Percentiles rank a stretch among this genome's conserved stretches.
phyloP scores from a whole-genome alignment of 805 yeast genomes.

The Teunomyces kruisii region DNA sequence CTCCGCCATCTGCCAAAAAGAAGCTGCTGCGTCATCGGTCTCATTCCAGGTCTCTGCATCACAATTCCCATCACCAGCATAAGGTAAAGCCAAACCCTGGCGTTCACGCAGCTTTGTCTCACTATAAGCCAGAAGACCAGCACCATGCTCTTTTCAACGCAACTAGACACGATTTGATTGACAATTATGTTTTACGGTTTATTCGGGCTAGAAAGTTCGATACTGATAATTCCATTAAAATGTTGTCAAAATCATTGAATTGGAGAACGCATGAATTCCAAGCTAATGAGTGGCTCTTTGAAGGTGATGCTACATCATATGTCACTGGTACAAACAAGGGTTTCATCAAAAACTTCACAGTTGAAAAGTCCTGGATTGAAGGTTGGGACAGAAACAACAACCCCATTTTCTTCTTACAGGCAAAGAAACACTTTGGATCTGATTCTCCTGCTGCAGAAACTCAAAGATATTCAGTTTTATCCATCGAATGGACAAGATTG shows the following conservation, averaged over 20 bases:
- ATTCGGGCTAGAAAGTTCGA: constrained; percentile 88
- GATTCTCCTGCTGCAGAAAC: constrained; percentile 63
- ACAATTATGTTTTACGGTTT: constrained; percentile 72
- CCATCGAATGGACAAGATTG: constrained; percentile 82
- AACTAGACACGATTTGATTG: constrained; percentile 77
- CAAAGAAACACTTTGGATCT: constrained; percentile 60
- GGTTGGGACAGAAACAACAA: constrained; percentile 74
- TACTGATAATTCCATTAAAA: constrained; percentile 60
- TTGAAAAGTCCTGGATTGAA: constrained; percentile 69
- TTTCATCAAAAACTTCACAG: constrained; percentile 54
- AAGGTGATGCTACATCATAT: constrained; percentile 69
- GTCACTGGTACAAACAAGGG: constrained; percentile 42
- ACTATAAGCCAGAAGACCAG: constrained; percentile 50
- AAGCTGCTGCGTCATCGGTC: not conserved
- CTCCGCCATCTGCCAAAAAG: not conserved
- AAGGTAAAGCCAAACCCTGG: constrained; percentile 27
- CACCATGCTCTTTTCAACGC: constrained; percentile 57
- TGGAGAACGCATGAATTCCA: constrained; percentile 70
- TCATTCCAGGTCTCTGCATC: not conserved
- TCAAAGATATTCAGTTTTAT: constrained; percentile 68
- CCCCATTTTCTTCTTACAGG: constrained; percentile 81
- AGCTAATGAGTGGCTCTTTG: constrained; percentile 59
- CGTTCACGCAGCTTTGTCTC: constrained; percentile 50
- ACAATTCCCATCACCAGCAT: not conserved
- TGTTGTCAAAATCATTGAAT: constrained; percentile 69